Base-by-base conservation (phyloP, 1,284 basidiomycete genomes). In the Butyriboletus appendiculatus region DNA sequence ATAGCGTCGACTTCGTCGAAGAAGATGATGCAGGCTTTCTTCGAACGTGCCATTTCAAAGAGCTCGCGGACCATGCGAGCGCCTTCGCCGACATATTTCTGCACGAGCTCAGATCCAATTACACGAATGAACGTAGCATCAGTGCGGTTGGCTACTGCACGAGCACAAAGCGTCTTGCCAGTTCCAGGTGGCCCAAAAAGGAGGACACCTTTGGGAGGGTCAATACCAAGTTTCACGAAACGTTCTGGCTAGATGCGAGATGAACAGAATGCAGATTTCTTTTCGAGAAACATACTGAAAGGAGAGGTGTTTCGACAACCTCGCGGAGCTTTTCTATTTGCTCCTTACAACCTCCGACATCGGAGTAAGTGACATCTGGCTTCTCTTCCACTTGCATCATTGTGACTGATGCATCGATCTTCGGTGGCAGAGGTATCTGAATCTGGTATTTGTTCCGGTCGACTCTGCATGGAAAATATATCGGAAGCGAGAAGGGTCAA, bases 351-450 rank as follows among this genome's bases (percentile, higher is more conserved):
- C 97, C 97, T 62, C 97, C 97, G 52, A 99, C 85, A 67, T 99
- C 97, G 10, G 95, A 94, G 71, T 99, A 99, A 3, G 96, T 98
- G 46, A 99, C 94, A 66, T 98, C 96, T 1, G 96, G 96, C 72
- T 98, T 96, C 76, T 99, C 96, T 73, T 99, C 96, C 43, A 99
- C 96, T 75, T 99, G 96, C 97, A 99, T 99, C 96, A 99, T 98
- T 15, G 97, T 99, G 5, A 99, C 97, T 0, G 95, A 97, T 4
- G 97, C 95, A 72, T 99, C 97, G 63, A 99, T 99, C 78, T 97
- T 98, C 37, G 97, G 97, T 41, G 97, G 97, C n/a, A 99, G 76
- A n/a, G 97, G 97, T 61, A 99, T 98, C 76, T 98, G 94, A 62
- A 99, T 99, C 74, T 98, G 96, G 72, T 99, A 99, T 73, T 98